These are phyloP conservation scores for Aleurites moluccanus DNA, from an alignment of 441 rosid species.

Conservation along the genomic window DNA sequence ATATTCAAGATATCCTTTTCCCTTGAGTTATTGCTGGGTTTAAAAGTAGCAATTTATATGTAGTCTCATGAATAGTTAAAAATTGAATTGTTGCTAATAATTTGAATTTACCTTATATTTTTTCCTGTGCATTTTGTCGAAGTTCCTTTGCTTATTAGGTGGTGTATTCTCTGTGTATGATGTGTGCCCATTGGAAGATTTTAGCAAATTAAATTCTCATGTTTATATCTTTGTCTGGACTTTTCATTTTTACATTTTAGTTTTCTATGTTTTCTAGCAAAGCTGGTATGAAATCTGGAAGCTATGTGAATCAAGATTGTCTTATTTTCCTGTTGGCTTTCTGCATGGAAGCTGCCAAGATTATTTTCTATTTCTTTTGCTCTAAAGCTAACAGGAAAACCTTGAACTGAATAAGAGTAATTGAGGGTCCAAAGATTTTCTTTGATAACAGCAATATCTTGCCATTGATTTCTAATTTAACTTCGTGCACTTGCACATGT, in stretches of 20 bases:
- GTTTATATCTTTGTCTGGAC: neutral
- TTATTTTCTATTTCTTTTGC: conserved; percentile 3
- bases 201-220: neutral
- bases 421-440: neutral
- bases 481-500: neutral
- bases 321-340: conserved; percentile 3
- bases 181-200: neutral
- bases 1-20: conserved; percentile 86
- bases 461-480: neutral
- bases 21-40: conserved; percentile 14
- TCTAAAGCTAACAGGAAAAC: neutral
- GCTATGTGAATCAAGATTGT: neutral
- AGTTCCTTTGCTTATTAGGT: neutral
- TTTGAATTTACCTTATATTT: neutral
- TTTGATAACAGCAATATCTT: neutral
- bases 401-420: neutral
- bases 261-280: neutral
- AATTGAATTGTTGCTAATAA: neutral
- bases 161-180: neutral
- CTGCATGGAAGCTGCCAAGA: neutral
- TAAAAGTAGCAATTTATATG: neutral
- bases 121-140: neutral
- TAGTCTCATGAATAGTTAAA: neutral
- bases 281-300: neutral
- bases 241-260: neutral